These are phyloP conservation scores for Juncus inflexus DNA, from an alignment of 176 grass and related monocot genomes.

Conservation along the genomic window DNA sequence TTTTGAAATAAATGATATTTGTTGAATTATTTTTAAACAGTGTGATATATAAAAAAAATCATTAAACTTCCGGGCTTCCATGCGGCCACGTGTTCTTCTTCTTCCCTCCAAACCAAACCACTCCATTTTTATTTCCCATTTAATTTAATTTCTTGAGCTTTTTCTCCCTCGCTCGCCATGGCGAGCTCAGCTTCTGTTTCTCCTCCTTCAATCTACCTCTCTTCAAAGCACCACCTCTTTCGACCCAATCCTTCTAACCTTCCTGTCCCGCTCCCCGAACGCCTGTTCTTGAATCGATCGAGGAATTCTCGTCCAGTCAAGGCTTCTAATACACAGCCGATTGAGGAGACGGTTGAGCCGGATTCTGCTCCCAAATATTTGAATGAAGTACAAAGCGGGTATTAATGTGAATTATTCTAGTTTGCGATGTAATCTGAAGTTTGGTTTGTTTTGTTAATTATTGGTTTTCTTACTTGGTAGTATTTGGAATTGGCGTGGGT, in stretches of 20 bases:
- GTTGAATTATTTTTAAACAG: too few relatives aligned
- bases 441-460: neutral
- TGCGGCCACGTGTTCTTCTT: constrained; percentile 2
- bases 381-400: constrained; percentile 43
- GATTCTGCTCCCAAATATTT: constrained; percentile 9
- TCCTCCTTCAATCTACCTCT: neutral
- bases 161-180: neutral
- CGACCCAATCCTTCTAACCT: too few relatives aligned
- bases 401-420: neutral
- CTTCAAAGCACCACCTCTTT: too few relatives aligned
- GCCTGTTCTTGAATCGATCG: constrained; percentile 1
- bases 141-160: constrained; percentile 7
- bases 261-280: too few relatives aligned
- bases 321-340: constrained; percentile 42
- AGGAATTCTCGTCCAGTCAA: neutral
- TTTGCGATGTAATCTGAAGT: neutral
- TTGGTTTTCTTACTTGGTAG: constrained; percentile 20
- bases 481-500: constrained; percentile 71
- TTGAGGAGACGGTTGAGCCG: constrained; percentile 29
- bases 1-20: too few relatives aligned
- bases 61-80: neutral
- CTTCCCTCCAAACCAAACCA: neutral
- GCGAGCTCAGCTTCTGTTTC: neutral
- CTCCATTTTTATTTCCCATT: neutral
- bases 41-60: too few relatives aligned